Conservation (phyloP, 805 yeast species). For the Blastobotrys attinorum region DNA sequence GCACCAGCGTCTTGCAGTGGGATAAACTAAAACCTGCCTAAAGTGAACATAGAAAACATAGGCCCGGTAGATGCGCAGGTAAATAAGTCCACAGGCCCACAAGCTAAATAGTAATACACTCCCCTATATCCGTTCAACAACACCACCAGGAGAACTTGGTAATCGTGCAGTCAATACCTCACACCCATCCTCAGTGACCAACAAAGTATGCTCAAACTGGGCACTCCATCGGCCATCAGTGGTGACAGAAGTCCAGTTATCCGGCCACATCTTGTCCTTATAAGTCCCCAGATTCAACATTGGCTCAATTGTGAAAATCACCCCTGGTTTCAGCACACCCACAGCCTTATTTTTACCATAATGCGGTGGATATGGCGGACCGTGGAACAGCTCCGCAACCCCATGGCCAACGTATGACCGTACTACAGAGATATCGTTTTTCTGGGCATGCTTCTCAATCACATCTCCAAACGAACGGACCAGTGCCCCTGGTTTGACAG, state of each 20-base stretch:
- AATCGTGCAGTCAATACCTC: constrained; percentile 83
- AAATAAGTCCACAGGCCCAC: too few species aligned
- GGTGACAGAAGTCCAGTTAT: constrained; percentile 92
- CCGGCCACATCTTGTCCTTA: constrained; percentile 89
- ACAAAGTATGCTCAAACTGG: constrained; percentile 84
- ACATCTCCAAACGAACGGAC: constrained; percentile 80
- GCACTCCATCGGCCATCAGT: constrained; percentile 87
- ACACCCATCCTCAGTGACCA: constrained; percentile 89
- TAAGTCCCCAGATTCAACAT: constrained; percentile 85
- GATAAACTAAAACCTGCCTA: too few species aligned
- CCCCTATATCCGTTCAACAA: neutral
- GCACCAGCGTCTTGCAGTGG: too few species aligned
- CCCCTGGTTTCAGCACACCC: constrained; percentile 92
- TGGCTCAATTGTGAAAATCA: constrained; percentile 96
- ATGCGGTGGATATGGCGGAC: constrained; percentile 89
- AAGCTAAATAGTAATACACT: too few species aligned
- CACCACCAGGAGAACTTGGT: constrained; percentile 81
- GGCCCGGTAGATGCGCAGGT: too few species aligned
- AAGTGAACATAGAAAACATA: too few species aligned
- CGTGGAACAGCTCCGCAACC: constrained; percentile 76
- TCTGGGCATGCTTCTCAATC: constrained; percentile 79
- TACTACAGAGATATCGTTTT: constrained; percentile 76
- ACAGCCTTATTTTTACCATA: constrained; percentile 88
- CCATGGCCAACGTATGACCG: constrained; percentile 94
- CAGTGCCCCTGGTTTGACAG: constrained; percentile 86